Evolutionary conservation across 1,139 yeast species (phyloP), one percentile per base, ranked within the genome.

Genomic region (Lodderomyces jiufengensis): DNA sequence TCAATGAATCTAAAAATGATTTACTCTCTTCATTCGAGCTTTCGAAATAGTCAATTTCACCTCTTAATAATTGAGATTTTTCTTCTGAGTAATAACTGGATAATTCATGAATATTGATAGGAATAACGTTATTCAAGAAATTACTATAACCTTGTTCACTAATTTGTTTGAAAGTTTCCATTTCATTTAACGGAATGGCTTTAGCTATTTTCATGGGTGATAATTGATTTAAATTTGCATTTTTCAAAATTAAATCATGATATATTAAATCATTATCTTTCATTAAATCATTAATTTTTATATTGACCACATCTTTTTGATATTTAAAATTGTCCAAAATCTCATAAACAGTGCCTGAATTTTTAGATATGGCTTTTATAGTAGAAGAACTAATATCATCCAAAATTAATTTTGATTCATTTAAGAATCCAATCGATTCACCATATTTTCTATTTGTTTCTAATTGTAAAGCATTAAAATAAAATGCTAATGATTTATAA

Each of bases 211-310:
- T 94, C 70, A 88, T 68, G 1, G 84, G 76, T 45, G 84, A 78
- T 8, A 87, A 68, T 10, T 72, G 78, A 1, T 81, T 68, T 9
- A 85, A 52, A 1, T 80, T 66, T 3, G 73, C 73, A 23, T 67
- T 63, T 11, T 77, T 70, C 1, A 95, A 95, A 10, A 90, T 66
- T 2, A 71, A 54, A 20, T 83, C 90, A 55, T 92, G 95, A 51
- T 85, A 92, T 31, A 92, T 86, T 51, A 80, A 81, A 53, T 92
- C 97, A 52, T 92, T 92, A 52, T 92, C 97, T 49, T 84, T 86
- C 24, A 72, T 78, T 43, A 84, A 55, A 8, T 72, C 70, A 3
- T 56, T 55, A 30, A 78, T 52, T 33, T 75, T 74, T 28, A 69
- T 66, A 20, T 59, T 58, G 36, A 73, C 58, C 0, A 73, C 63